A percentile compares a stretch with the other conserved stretches of the same genome.
Conservation (phyloP, 768 basidiomycete genomes). For the Phlebiopsis gigantea region DNA sequence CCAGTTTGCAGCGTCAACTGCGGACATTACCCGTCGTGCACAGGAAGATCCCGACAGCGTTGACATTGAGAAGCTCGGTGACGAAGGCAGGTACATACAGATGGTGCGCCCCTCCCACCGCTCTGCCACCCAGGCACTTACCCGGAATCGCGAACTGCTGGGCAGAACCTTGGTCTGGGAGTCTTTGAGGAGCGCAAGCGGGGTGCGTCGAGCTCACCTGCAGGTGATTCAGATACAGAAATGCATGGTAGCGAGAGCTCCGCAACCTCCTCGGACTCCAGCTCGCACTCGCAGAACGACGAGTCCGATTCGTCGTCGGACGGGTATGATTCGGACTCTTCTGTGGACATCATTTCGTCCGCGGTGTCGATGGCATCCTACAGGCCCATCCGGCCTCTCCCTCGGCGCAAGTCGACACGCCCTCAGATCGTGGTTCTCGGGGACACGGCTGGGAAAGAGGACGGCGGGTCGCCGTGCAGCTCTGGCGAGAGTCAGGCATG, state of each 20-base stretch:
- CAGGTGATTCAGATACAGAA: slow-evolving; percentile 13
- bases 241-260: slow-evolving; percentile 12
- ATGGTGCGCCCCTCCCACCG: slow-evolving; percentile 9
- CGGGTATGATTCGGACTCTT: slow-evolving; percentile 14
- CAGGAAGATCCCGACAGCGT: slow-evolving; percentile 49
- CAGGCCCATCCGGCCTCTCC: slow-evolving; percentile 14
- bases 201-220: neutral
- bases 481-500: slow-evolving; percentile 11
- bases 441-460: slow-evolving; percentile 6
- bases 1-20: slow-evolving; percentile 60
- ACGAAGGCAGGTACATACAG: slow-evolving; percentile 19
- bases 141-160: neutral
- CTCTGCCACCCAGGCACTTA: neutral
- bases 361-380: slow-evolving; percentile 4
- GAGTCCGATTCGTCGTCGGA: slow-evolving; percentile 10
- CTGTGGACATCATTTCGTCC: slow-evolving; percentile 17
- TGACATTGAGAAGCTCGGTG: slow-evolving; percentile 63
- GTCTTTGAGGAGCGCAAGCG: slow-evolving; percentile 20
- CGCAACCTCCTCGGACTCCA: slow-evolving; percentile 5
- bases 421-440: slow-evolving; percentile 13
- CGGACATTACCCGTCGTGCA: slow-evolving; percentile 40
- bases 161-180: slow-evolving; percentile 22
- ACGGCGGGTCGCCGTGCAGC: slow-evolving; percentile 2
- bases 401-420: slow-evolving; percentile 8
- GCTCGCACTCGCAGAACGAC: slow-evolving; percentile 3